Conservation (phyloP, 345 rosid genomes). For the Eucalyptus polyanthemos region DNA sequence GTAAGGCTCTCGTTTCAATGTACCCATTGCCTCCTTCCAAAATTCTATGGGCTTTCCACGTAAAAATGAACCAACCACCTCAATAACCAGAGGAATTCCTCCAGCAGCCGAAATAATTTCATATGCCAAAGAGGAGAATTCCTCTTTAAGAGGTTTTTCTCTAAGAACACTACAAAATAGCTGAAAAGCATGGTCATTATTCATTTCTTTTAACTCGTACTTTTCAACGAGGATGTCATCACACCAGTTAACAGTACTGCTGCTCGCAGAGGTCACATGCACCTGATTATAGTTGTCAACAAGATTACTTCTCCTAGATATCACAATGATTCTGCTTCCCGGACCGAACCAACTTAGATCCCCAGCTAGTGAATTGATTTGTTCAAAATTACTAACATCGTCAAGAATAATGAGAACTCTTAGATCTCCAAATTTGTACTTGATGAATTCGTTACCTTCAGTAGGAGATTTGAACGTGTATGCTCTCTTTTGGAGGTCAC, state of each 20-base stretch:
- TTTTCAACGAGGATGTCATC: background rate
- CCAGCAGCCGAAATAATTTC: background rate
- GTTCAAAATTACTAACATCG: no score
- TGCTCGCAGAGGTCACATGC: no score
- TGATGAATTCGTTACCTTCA: no score
- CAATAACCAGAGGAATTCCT: background rate
- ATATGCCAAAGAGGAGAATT: background rate
- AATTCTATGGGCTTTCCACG: accelerated
- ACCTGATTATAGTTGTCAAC: accelerated
- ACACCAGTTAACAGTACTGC: no score
- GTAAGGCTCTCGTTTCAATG: background rate
- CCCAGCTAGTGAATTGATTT: accelerated
- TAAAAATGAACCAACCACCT: background rate
- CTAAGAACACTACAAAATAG: background rate
- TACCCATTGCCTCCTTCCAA: background rate
- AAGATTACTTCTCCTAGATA: no score
- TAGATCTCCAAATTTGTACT: no score
- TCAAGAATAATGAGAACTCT: no score
- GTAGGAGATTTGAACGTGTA: accelerated
- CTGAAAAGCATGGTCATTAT: background rate
- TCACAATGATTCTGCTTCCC: accelerated
- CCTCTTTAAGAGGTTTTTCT: background rate
- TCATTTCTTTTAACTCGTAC: accelerated
- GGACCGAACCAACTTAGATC: no score
- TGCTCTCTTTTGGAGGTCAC: no score